Conservation (phyloP, 192 early-diverging fungal genomes). For the Lobosporangium transversale region DNA sequence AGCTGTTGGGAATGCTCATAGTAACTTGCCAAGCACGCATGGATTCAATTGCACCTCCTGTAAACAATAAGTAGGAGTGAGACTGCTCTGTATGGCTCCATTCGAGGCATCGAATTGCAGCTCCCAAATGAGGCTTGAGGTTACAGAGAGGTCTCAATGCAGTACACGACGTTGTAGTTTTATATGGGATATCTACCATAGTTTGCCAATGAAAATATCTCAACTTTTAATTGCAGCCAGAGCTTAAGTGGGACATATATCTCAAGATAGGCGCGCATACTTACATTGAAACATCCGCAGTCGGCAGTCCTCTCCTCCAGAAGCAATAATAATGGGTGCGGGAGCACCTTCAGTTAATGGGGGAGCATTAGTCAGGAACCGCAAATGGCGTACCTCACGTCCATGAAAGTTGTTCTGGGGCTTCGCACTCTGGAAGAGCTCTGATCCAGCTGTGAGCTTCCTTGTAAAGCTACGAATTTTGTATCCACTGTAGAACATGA, state of each 20-base stretch:
- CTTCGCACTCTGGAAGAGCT: slow-evolving; percentile 65
- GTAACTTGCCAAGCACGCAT: slow-evolving; percentile 49
- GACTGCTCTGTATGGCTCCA: slow-evolving; percentile 34
- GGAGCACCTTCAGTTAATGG: slow-evolving; percentile 18
- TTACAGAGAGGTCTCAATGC: slow-evolving; percentile 41
- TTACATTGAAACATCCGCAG: slow-evolving; percentile 67
- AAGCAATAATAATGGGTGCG: slow-evolving; percentile 60
- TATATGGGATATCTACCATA: slow-evolving; percentile 56
- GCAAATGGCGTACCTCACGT: slow-evolving; percentile 67
- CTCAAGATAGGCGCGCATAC: background rate
- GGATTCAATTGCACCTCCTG: slow-evolving; percentile 47
- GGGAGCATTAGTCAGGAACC: slow-evolving; percentile 49
- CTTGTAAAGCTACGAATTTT: slow-evolving; percentile 58
- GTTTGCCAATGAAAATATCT: no score
- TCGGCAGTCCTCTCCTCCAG: slow-evolving; percentile 66
- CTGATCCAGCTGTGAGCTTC: slow-evolving; percentile 47
- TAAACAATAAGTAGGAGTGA: slow-evolving; percentile 41
- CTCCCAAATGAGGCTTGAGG: slow-evolving; percentile 41
- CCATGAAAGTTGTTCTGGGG: slow-evolving; percentile 71
- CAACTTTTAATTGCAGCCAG: no score
- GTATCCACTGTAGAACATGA: slow-evolving; percentile 71
- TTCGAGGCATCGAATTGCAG: slow-evolving; percentile 41
- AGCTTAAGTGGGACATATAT: no score
- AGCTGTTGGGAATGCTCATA: slow-evolving; percentile 49
- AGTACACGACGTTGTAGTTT: slow-evolving; percentile 41